phyloP scores from a whole-genome alignment of 2,329 filamentous ascomycete species.

The Capronia americana region DNA sequence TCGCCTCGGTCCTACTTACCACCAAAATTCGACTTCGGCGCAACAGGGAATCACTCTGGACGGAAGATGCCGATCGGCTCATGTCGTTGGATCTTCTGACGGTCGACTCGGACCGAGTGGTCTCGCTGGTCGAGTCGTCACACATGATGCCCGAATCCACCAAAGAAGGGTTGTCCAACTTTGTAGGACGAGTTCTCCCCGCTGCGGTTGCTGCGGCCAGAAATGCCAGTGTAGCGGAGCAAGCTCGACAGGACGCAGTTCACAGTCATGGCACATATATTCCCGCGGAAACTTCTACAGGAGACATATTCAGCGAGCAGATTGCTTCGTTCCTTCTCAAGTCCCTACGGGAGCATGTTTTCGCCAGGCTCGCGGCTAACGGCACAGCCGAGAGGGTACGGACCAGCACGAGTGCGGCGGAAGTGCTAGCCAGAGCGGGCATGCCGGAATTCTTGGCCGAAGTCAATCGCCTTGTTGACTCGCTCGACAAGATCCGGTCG shows the following conservation, averaged over 20 bases:
- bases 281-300: constrained; percentile 46
- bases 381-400: constrained; percentile 65
- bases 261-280: constrained; percentile 26
- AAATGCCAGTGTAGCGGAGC: constrained; percentile 33
- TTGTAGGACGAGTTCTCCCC: constrained; percentile 60
- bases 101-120: constrained; percentile 50
- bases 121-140: constrained; percentile 55
- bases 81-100: constrained; percentile 53
- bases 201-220: constrained; percentile 56
- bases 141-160: constrained; percentile 56
- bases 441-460: constrained; percentile 67
- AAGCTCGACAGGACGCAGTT: constrained; percentile 45
- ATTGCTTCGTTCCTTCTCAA: constrained; percentile 67
- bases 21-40: constrained; percentile 71
- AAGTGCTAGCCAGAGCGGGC: constrained; percentile 64
- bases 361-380: constrained; percentile 63
- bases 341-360: constrained; percentile 62
- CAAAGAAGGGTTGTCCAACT: constrained; percentile 53
- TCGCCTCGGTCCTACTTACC: constrained; percentile 67
- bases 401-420: constrained; percentile 63
- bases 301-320: constrained; percentile 62
- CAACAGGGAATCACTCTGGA: constrained; percentile 69
- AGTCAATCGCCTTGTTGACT: constrained; percentile 65
- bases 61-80: constrained; percentile 65
- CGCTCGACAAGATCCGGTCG: constrained; percentile 62